phyloP scores from a whole-genome alignment of 169 alveolate genomes.

The Cryptosporidium felis region DNA sequence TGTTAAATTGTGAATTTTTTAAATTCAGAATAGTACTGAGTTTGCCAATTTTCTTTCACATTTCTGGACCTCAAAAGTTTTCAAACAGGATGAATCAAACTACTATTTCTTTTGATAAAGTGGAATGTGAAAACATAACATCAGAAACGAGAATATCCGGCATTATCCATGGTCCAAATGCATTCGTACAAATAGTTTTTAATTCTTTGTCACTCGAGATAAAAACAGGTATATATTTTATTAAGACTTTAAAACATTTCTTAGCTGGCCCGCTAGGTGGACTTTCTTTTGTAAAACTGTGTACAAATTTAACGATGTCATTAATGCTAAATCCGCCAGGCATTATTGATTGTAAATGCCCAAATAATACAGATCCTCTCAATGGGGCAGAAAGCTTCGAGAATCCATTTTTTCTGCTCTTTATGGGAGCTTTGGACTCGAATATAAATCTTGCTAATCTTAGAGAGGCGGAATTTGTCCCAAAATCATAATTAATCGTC shows the following conservation, averaged over 20 bases:
- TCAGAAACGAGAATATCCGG: conserved; percentile 66
- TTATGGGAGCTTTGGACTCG: conserved; percentile 52
- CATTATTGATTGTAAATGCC: conserved; percentile 54
- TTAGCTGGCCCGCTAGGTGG: conserved; percentile 67
- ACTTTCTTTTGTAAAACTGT: conserved; percentile 30
- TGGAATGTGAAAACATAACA: conserved; percentile 20
- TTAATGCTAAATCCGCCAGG: conserved; percentile 64
- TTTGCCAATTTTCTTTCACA: no score
- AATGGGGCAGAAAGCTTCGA: conserved; percentile 65
- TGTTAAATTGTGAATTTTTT: no score
- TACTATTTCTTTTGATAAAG: not conserved
- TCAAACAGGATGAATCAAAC: no score
- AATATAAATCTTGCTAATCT: conserved; percentile 41
- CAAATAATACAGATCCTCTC: conserved; percentile 58
- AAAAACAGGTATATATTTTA: conserved; percentile 55
- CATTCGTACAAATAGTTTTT: conserved; percentile 49
- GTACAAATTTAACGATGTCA: conserved; percentile 47
- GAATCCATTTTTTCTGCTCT: conserved; percentile 16
- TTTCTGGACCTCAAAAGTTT: no score
- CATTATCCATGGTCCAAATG: conserved; percentile 71
- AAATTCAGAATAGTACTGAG: no score
- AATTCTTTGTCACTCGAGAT: conserved; percentile 38
- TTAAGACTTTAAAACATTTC: conserved; percentile 30
- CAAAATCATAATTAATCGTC: conserved; percentile 14
- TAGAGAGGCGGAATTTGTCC: conserved; percentile 62